Percentiles rank a stretch among this genome's conserved stretches.
Conservation (phyloP, 2,329 filamentous ascomycete genomes). For the Monosporascus sp. region DNA sequence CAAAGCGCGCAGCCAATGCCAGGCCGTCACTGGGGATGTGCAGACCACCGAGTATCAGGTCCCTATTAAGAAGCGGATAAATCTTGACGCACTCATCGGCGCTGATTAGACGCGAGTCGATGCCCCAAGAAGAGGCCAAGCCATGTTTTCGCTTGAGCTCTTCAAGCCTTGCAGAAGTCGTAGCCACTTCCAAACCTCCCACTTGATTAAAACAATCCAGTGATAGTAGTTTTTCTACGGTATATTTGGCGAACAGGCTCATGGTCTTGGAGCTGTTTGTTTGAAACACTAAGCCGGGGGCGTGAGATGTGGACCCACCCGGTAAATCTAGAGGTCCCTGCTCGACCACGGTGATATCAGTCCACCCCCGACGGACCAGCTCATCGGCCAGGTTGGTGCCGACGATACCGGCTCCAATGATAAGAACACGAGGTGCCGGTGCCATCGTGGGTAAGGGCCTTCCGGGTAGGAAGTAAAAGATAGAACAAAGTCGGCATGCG, state of each 20-base stretch:
- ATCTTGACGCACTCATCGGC: conserved; percentile 45
- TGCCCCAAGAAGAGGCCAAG: conserved; percentile 56
- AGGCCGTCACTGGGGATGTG: conserved; percentile 57
- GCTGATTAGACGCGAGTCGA: conserved; percentile 47
- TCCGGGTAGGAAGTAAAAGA: neutral
- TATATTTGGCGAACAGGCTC: conserved; percentile 56
- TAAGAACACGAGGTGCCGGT: conserved; percentile 43
- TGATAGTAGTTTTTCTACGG: conserved; percentile 53
- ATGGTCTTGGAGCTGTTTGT: conserved; percentile 54
- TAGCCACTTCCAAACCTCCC: conserved; percentile 58
- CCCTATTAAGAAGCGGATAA: conserved; percentile 50
- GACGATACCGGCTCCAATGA: conserved; percentile 60
- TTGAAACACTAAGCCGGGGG: conserved; percentile 60
- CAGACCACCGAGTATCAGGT: conserved; percentile 51
- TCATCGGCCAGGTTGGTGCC: conserved; percentile 61
- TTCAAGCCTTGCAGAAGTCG: conserved; percentile 51
- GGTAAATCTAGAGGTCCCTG: conserved; percentile 59
- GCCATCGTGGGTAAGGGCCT: conserved; percentile 20
- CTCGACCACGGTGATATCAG: conserved; percentile 58
- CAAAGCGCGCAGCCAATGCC: conserved; percentile 55
- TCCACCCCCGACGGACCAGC: conserved; percentile 57
- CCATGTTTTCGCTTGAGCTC: conserved; percentile 60
- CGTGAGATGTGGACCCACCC: conserved; percentile 61
- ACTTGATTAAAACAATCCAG: conserved; percentile 59
- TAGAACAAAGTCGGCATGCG: neutral